A percentile compares a stretch with the other conserved stretches of the same genome.
phyloP scores from a whole-genome alignment of 306 rosid species.

The Lathyrus sativus region DNA sequence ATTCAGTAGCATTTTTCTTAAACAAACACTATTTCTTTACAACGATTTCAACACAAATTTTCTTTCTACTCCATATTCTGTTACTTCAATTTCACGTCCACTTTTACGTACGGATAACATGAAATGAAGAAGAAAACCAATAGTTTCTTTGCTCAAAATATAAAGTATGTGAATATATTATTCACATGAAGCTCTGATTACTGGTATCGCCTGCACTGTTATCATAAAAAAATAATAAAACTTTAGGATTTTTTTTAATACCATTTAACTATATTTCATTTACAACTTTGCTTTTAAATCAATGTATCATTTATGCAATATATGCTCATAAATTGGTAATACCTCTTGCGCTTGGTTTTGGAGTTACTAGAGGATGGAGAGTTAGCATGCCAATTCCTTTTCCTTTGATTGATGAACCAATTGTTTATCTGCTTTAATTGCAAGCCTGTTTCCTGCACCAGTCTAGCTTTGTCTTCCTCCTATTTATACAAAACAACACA shows the following conservation, averaged over 20 bases:
- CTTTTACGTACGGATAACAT: background rate
- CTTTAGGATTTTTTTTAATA: background rate
- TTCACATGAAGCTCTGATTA: constrained; percentile 59
- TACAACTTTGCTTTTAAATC: background rate
- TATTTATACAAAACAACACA: constrained; percentile 26
- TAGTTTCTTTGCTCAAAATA: constrained; percentile 16
- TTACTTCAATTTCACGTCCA: constrained; percentile 15
- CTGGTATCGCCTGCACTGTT: constrained; percentile 69
- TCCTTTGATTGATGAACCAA: constrained; percentile 62
- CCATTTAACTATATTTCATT: background rate
- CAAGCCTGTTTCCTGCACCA: constrained; percentile 94
- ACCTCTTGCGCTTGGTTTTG: constrained; percentile 96
- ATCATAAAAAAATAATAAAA: constrained; percentile 28
- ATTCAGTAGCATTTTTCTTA: background rate
- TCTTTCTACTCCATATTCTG: constrained; percentile 32
- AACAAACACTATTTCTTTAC: constrained; percentile 20
- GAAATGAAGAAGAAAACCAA: constrained; percentile 20
- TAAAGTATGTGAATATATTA: background rate
- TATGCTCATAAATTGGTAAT: background rate
- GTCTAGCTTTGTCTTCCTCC: constrained; percentile 93
- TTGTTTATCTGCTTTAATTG: constrained; percentile 72
- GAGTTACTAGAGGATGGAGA: constrained; percentile 54
- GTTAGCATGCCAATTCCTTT: constrained; percentile 90
- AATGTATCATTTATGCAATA: background rate
- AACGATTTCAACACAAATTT: constrained; percentile 17